These are phyloP conservation scores for Coemansia sp. DNA, from an alignment of 192 early-diverging fungal genomes.

Conservation along the genomic window DNA sequence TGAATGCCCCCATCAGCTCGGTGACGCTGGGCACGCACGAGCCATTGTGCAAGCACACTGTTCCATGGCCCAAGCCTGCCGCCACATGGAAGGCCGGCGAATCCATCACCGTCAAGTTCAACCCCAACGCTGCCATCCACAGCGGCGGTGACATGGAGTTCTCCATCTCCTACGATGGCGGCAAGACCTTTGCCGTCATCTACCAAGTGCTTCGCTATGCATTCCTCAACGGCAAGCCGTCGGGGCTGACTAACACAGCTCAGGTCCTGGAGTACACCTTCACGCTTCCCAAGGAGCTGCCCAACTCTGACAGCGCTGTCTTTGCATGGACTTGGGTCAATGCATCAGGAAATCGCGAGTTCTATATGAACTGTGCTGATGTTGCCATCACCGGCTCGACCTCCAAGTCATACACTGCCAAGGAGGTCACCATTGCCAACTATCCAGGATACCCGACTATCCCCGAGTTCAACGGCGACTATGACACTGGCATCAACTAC, in stretches of 20 bases:
- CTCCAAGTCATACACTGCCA: conserved; percentile 36
- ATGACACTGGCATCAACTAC: conserved; percentile 31
- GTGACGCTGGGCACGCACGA: conserved; percentile 7
- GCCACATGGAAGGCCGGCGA: conserved; percentile 44
- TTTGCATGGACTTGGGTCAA: conserved; percentile 70
- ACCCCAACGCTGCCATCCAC: conserved; percentile 32
- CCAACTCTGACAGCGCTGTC: conserved; percentile 54
- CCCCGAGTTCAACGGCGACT: conserved; percentile 52
- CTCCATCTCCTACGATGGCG: conserved; percentile 56
- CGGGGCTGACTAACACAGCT: conserved; percentile 18
- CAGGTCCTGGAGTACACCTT: conserved; percentile 45
- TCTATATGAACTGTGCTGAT: conserved; percentile 44
- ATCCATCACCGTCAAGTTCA: conserved; percentile 36
- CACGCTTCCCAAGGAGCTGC: conserved; percentile 56
- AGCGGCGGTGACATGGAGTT: conserved; percentile 61
- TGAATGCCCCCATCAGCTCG: conserved; percentile 37
- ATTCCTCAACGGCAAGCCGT: conserved; percentile 24
- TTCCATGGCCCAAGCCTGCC: conserved; percentile 34
- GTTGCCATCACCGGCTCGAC: conserved; percentile 25
- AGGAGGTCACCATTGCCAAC: conserved; percentile 41
- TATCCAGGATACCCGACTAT: conserved; percentile 51
- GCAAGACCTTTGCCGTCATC: conserved; percentile 59
- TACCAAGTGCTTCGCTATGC: conserved; percentile 46
- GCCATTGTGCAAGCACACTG: conserved; percentile 40
- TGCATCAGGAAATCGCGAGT: conserved; percentile 59